These are phyloP conservation scores for Coemansia sp. DNA, from an alignment of 192 early-diverging fungal genomes.

Conservation along the genomic window DNA sequence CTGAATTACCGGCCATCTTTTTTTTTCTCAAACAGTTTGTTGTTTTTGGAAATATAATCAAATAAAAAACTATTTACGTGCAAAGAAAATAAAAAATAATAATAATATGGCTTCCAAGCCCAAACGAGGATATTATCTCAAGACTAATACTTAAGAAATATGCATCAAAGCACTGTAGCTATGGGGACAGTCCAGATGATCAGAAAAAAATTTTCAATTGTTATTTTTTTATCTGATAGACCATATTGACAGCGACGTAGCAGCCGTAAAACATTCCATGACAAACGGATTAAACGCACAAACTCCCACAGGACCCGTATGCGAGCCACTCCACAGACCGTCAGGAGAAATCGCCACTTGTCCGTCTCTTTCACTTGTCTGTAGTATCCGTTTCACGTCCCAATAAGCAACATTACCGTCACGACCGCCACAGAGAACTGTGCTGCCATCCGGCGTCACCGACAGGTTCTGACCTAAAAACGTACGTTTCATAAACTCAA, in stretches of 20 bases:
- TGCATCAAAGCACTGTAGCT: not conserved
- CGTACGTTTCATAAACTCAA: slow-evolving; percentile 14
- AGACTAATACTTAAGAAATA: not conserved
- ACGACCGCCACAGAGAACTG: slow-evolving; percentile 20
- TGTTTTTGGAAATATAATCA: not conserved
- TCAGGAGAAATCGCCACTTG: slow-evolving; percentile 5
- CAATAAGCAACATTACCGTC: slow-evolving; percentile 36
- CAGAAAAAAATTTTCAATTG: not conserved
- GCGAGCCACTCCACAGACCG: slow-evolving; percentile 31
- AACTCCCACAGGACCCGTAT: slow-evolving; percentile 30
- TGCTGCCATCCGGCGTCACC: slow-evolving; percentile 39
- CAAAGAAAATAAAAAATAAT: not conserved
- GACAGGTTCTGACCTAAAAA: slow-evolving; percentile 31
- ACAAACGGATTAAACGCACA: slow-evolving; percentile 44
- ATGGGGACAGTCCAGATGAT: not conserved
- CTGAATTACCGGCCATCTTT: slow-evolving; percentile 9
- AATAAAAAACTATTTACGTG: slow-evolving; percentile 2
- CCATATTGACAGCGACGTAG: slow-evolving; percentile 36
- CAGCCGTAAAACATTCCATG: slow-evolving; percentile 43
- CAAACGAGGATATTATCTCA: not conserved
- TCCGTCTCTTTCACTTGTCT: not conserved
- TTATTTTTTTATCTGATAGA: slow-evolving; percentile 5
- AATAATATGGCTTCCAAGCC: not conserved
- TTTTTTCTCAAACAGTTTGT: slow-evolving; percentile 1
- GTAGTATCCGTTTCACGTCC: slow-evolving; percentile 13